These are phyloP conservation scores for Prasinococcaceae sp. DNA, from an alignment of 139 green algal species.

Conservation along the genomic window DNA sequence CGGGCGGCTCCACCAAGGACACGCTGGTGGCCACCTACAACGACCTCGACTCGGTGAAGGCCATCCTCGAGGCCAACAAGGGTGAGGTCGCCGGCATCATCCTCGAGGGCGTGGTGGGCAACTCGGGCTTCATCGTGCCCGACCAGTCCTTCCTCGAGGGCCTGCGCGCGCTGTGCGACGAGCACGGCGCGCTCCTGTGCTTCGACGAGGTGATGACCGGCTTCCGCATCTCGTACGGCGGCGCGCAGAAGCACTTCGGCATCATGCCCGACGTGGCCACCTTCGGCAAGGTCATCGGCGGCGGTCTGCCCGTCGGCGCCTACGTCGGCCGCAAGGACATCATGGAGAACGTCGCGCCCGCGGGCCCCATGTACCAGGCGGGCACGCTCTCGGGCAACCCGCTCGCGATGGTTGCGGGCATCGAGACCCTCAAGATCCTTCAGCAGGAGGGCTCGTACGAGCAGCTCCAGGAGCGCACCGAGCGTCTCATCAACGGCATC, in stretches of 20 bases:
- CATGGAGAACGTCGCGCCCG: slow-evolving; percentile 93
- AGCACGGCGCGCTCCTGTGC: slow-evolving; percentile 82
- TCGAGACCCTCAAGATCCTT: slow-evolving; percentile 98
- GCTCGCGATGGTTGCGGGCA: slow-evolving; percentile 91
- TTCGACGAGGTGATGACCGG: slow-evolving; percentile 86
- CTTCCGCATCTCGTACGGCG: slow-evolving; percentile 36
- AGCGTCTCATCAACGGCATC: slow-evolving; percentile 73
- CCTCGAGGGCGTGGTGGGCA: slow-evolving; percentile 87
- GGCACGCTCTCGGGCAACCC: slow-evolving; percentile 95
- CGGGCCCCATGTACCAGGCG: slow-evolving; percentile 94
- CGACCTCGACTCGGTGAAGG: slow-evolving; percentile 47
- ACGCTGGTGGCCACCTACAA: slow-evolving; percentile 70
- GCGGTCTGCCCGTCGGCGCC: slow-evolving; percentile 89
- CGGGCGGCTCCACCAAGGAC: slow-evolving; percentile 32
- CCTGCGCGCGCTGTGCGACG: slow-evolving; percentile 62
- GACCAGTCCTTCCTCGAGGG: slow-evolving; percentile 83
- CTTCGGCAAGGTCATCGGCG: slow-evolving; percentile 98
- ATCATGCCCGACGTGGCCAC: slow-evolving; percentile 96
- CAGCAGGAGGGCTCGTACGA: slow-evolving; percentile 77
- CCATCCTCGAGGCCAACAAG: slow-evolving; percentile 85
- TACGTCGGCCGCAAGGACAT: slow-evolving; percentile 91
- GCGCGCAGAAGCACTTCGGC: slow-evolving; percentile 71
- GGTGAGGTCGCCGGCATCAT: slow-evolving; percentile 92
- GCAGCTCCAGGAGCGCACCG: slow-evolving; percentile 60
- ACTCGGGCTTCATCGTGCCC: slow-evolving; percentile 93